Percentiles rank a stretch among this genome's conserved stretches.
Evolutionary conservation across 345 rosid genomes (phyloP).

Genomic region (Eucalyptus melliodora): DNA sequence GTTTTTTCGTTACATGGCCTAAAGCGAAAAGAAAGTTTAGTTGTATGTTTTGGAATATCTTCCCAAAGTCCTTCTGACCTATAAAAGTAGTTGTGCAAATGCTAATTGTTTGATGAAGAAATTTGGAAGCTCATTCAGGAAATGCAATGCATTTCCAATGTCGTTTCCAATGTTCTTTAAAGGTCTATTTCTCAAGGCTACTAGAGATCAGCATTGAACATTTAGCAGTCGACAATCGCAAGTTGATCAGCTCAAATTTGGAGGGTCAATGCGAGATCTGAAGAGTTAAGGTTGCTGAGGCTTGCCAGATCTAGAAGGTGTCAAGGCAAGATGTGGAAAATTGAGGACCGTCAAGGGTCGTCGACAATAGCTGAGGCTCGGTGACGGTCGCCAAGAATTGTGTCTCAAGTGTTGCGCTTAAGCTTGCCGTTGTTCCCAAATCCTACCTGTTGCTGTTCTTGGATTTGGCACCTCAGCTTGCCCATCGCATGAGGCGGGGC

Average conservation of each 20-base stretch:
- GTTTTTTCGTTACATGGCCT: background rate
- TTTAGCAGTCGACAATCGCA: background rate
- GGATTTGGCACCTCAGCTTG: background rate
- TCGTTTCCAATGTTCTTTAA: background rate
- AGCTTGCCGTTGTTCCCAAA: background rate
- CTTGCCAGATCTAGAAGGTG: background rate
- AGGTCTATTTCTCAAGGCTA: background rate
- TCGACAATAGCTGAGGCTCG: background rate
- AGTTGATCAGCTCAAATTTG: background rate
- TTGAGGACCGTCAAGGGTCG: background rate
- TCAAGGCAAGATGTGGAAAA: background rate
- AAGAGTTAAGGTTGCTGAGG: background rate
- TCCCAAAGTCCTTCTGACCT: background rate
- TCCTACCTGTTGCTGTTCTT: background rate
- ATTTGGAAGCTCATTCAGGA: background rate
- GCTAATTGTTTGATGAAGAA: background rate
- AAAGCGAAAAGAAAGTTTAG: background rate
- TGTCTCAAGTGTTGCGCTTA: background rate
- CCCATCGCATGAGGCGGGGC: background rate
- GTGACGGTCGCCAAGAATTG: background rate
- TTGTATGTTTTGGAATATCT: background rate
- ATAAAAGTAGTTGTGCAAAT: background rate
- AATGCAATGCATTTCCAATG: background rate
- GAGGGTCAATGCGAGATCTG: background rate
- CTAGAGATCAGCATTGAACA: background rate